These are phyloP conservation scores for Endotrypanum monterogeii DNA, from an alignment of 208 protist species.

Conservation along the genomic window DNA sequence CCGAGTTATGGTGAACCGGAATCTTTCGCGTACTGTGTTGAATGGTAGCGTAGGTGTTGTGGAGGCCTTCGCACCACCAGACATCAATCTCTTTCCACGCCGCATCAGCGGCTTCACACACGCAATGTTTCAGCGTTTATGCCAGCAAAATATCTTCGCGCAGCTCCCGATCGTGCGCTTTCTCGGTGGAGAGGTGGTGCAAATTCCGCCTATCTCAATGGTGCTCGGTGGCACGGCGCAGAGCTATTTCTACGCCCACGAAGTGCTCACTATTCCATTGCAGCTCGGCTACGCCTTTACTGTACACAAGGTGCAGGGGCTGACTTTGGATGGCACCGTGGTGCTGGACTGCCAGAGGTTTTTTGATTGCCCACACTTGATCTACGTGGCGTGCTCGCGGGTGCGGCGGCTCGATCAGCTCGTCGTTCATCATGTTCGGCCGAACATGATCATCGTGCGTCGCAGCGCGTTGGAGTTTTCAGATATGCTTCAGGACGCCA, in stretches of 20 bases:
- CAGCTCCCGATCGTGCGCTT: slow-evolving; percentile 84
- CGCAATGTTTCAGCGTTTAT: slow-evolving; percentile 29
- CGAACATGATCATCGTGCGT: slow-evolving; percentile 82
- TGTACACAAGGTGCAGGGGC: slow-evolving; percentile 92
- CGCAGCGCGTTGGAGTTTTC: slow-evolving; percentile 76
- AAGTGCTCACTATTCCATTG: slow-evolving; percentile 75
- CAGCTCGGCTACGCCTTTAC: slow-evolving; percentile 92
- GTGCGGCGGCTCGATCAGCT: slow-evolving; percentile 84
- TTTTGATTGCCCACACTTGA: slow-evolving; percentile 88
- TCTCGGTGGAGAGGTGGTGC: slow-evolving; percentile 71
- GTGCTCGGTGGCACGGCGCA: slow-evolving; percentile 66
- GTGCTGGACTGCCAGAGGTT: slow-evolving; percentile 87
- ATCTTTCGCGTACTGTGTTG: slow-evolving; percentile 84
- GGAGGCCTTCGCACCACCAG: slow-evolving; percentile 77
- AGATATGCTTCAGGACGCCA: slow-evolving; percentile 33
- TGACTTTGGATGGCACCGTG: slow-evolving; percentile 83
- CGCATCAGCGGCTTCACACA: slow-evolving; percentile 25
- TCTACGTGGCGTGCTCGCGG: slow-evolving; percentile 90
- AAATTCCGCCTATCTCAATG: slow-evolving; percentile 70
- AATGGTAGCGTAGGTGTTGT: slow-evolving; percentile 90
- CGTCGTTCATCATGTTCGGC: slow-evolving; percentile 70
- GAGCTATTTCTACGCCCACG: slow-evolving; percentile 87
- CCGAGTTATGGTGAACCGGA: slow-evolving; percentile 91
- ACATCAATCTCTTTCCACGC: slow-evolving; percentile 69
- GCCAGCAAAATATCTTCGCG: slow-evolving; percentile 43